Conservation (phyloP, 176 grass and related monocot species). For the Lolium rigidum region DNA sequence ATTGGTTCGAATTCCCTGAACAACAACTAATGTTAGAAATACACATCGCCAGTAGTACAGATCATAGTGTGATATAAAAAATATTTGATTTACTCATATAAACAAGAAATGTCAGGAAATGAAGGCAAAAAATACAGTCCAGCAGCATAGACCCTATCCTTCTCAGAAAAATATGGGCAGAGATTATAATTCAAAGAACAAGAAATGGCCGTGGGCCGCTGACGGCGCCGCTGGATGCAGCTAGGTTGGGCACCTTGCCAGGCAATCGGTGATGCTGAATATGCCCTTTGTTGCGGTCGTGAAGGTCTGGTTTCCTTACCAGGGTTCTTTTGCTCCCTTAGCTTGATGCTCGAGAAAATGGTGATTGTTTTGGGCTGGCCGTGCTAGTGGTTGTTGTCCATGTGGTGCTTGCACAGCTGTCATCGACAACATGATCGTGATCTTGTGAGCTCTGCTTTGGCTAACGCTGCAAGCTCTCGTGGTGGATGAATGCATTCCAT, state of each 20-base stretch:
- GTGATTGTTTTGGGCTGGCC: background rate
- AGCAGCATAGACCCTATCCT: slow-evolving; percentile 28
- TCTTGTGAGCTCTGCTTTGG: background rate
- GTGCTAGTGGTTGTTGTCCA: background rate
- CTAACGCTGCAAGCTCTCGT: background rate
- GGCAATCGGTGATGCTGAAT: background rate
- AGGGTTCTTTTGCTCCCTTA: background rate
- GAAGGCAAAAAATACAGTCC: slow-evolving; percentile 25
- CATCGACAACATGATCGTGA: background rate
- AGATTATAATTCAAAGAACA: slow-evolving; percentile 11
- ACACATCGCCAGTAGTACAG: slow-evolving; percentile 30
- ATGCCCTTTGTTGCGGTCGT: background rate
- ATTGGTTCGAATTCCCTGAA: slow-evolving; percentile 88
- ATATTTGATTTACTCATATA: slow-evolving; percentile 36
- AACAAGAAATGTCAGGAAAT: slow-evolving; percentile 12
- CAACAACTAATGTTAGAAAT: slow-evolving; percentile 37
- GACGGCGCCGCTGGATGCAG: background rate
- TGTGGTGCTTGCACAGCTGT: background rate
- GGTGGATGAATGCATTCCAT: background rate
- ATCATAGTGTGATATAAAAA: background rate
- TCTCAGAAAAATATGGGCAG: slow-evolving; percentile 25
- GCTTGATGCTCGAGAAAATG: background rate
- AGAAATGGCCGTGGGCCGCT: slow-evolving; percentile 12
- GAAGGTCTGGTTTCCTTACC: background rate
- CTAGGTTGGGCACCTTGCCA: background rate